Conservation (phyloP, 1,284 basidiomycete genomes). For the Amylostereum areolatum region DNA sequence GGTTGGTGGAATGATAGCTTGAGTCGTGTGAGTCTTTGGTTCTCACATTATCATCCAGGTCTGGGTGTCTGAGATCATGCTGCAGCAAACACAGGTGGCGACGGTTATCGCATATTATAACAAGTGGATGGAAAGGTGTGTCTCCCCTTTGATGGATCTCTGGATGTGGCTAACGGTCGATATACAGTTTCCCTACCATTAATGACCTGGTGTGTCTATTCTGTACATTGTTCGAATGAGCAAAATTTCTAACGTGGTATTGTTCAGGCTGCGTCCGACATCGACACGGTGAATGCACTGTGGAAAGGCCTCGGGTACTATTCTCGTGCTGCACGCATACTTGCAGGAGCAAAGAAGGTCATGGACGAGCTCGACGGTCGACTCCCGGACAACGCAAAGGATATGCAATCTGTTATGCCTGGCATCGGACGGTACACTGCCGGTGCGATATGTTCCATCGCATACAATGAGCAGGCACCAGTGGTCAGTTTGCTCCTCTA, state of each 20-base stretch:
- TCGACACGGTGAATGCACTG: slow-evolving; percentile 81
- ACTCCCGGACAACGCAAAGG: slow-evolving; percentile 75
- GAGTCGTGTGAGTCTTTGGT: not conserved
- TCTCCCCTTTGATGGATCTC: slow-evolving; percentile 8
- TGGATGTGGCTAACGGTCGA: slow-evolving; percentile 1
- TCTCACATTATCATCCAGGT: slow-evolving; percentile 40
- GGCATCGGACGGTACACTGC: slow-evolving; percentile 91
- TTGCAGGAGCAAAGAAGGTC: slow-evolving; percentile 74
- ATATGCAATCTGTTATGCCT: slow-evolving; percentile 81
- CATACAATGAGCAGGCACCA: slow-evolving; percentile 78
- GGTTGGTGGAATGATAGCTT: not conserved
- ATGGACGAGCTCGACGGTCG: slow-evolving; percentile 61
- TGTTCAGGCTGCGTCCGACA: slow-evolving; percentile 56
- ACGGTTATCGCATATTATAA: slow-evolving; percentile 91
- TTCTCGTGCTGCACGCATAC: slow-evolving; percentile 76
- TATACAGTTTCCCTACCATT: slow-evolving; percentile 76
- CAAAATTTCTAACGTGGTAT: slow-evolving; percentile 3
- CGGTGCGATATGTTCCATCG: slow-evolving; percentile 87
- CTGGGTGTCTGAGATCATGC: slow-evolving; percentile 93
- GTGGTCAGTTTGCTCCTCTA: slow-evolving; percentile 52
- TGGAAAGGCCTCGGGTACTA: slow-evolving; percentile 96
- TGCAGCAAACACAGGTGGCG: slow-evolving; percentile 91
- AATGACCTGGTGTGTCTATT: slow-evolving; percentile 54
- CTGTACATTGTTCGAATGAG: not conserved
- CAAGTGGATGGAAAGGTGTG: slow-evolving; percentile 75